Evolutionary conservation across 371 early-diverging fungal species (phyloP).

Genomic region (Massospora cicadina): DNA sequence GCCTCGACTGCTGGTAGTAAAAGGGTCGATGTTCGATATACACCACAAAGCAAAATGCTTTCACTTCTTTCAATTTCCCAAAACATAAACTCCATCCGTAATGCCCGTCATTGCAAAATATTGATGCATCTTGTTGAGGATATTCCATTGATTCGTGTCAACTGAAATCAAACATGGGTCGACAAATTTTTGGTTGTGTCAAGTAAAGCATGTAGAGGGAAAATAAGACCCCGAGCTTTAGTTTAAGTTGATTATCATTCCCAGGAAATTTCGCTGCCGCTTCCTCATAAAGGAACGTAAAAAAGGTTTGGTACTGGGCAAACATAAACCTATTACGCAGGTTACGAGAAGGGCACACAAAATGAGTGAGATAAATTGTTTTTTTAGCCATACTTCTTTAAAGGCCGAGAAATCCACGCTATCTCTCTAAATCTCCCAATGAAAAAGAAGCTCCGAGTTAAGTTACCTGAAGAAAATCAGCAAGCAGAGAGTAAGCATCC

Average conservation of each 20-base stretch:
- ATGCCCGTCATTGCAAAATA: neutral
- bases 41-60: neutral
- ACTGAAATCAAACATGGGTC: neutral
- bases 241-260: neutral
- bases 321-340: neutral
- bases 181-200: neutral
- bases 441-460: neutral
- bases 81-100: constrained; percentile 1
- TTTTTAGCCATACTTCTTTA: neutral
- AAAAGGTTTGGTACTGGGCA: constrained; percentile 4
- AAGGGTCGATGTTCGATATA: neutral
- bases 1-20: neutral
- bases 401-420: neutral
- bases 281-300: neutral
- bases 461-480: neutral
- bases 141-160: constrained; percentile 1
- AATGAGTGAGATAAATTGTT: neutral
- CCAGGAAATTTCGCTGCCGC: neutral
- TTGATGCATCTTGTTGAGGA: neutral
- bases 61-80: constrained; percentile 1
- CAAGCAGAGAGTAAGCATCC: neutral
- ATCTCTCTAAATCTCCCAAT: neutral
- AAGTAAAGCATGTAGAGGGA: neutral
- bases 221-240: neutral
- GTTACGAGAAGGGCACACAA: neutral